phyloP scores from a whole-genome alignment of 495 filamentous ascomycete species.

The Pseudoneurospora amorphoporcata region DNA sequence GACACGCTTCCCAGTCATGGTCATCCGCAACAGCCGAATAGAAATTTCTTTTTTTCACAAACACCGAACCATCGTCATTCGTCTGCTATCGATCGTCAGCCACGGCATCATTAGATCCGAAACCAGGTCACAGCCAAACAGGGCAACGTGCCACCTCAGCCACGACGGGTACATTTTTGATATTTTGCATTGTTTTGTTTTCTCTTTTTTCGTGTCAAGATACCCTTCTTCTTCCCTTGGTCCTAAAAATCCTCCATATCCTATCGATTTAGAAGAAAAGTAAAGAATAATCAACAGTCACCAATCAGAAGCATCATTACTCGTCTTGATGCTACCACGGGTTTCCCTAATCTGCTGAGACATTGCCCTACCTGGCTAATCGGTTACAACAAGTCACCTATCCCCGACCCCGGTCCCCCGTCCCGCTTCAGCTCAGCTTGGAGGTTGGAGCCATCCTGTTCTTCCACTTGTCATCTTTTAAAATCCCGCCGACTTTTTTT shows the following conservation, averaged over 20 bases:
- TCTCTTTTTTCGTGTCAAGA: background rate
- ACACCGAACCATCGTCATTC: background rate
- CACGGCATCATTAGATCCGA: background rate
- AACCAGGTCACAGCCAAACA: background rate
- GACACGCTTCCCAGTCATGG: background rate
- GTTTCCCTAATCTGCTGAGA: background rate
- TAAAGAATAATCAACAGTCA: background rate
- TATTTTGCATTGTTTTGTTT: background rate
- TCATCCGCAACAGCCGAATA: conserved; percentile 14
- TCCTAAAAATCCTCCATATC: background rate
- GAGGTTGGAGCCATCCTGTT: background rate
- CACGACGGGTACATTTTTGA: background rate
- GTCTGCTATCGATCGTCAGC: background rate
- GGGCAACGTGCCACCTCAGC: background rate
- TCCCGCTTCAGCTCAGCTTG: background rate
- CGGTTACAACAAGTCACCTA: background rate
- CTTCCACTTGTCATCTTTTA: background rate
- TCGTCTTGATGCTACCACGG: background rate
- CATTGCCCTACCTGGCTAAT: background rate
- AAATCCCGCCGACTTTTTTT: background rate
- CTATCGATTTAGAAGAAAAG: background rate
- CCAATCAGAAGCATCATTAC: background rate
- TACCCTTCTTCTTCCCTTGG: background rate
- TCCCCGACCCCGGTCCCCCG: background rate
- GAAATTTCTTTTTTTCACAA: conserved; percentile 11